Evolutionary conservation across 2,329 filamentous ascomycete species (phyloP), one percentile per base, ranked within the genome.

Genomic region (Talaromyces sp.): DNA sequence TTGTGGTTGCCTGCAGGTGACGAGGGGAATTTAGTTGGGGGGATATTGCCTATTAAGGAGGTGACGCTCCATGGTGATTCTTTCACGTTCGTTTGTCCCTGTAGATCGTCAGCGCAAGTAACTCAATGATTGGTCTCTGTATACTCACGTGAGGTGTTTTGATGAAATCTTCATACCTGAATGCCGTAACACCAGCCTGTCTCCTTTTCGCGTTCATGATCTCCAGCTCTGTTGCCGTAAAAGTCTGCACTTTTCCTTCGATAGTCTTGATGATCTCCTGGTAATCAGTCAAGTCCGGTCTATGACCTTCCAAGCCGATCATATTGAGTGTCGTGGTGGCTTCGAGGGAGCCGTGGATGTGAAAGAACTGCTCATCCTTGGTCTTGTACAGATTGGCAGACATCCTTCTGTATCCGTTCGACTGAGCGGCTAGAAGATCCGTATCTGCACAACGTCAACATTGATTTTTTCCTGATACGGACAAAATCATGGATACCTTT

Each of bases 271-370:
- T 83, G 67, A 86, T 85, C 11, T 84, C 79, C 37, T 81, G 77
- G 64, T 88, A 86, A n/a, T 83, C 80, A 7, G 81, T 84, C 61
- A 90, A 71, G 52, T 86, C 84, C 1, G 87, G 84, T 5, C 84
- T 78, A 61, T 85, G 81, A 0, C 86, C 79, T 57, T 86, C 83
- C 5, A 91, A 75, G 0, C 87, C 88, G 67, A 91, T 83, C 88
- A 91, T 91, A 50, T 83, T 80, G 31, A 91, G 76, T 0, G 88
- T 89, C 7, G 83, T 87, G 9, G 84, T 86, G 3, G 89, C 88
- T 67, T 91, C 88, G 0, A 92, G 76, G 0, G 88, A 91, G 50
- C 89, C 88, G 71, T 91, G 89, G 28, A 91, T 88, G 69, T 92
- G 89, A 70, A 89, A 92, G 69, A 85, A 91, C 70, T 88, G 81